Evolutionary conservation across 352 stramenopile genomes (phyloP), one percentile per base, ranked within the genome.

Genomic region (Blastocystis hominis): DNA sequence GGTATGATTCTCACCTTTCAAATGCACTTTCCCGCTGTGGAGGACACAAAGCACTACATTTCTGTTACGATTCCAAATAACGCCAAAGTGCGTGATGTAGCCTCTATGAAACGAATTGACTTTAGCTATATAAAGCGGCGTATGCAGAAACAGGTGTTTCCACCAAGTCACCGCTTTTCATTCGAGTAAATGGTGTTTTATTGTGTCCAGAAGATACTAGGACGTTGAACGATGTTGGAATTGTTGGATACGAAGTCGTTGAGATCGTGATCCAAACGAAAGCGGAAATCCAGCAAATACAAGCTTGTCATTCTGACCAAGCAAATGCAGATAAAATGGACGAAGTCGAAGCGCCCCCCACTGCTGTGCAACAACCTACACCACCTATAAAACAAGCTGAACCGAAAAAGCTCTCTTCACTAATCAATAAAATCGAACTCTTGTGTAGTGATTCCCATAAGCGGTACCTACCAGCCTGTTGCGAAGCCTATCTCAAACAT

Each of bases 71-170:
- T 80, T 42, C 70, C 46, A 38, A 46, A 80, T 3, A 42, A 46
- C 7, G 17, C 20, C 15, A 62, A 40, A 3, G 46, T 80, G 15
- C 2, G 50, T 63, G 40, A 80, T n/a, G 70, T 80, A 46, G 64
- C 1, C 20, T 80, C 46, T 36, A 50, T 62, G 1, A 13, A 38
- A 15, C 34, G 0, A 20, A 1, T 80, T 30, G 34, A 46, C n/a
- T 62, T n/a, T 80, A 80, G 70, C 44, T 80, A n/a, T 80, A 63
- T 24, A 40, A 40, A 36, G 15, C 55, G 30, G 50, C 36, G 15
- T 64, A 47, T 62, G 70, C 70, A 13, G 70, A 80, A 80, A 61
- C 20, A 38, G 70, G 70, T 20, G 34, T 80, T 24, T 80, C 70
- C 10, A 2, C n/a, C 2, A 7, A 40, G 13, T 80, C 70, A 24